These are phyloP conservation scores for Cokeromyces recurvatus DNA, from an alignment of 371 early-diverging fungal genomes.

Conservation along the genomic window DNA sequence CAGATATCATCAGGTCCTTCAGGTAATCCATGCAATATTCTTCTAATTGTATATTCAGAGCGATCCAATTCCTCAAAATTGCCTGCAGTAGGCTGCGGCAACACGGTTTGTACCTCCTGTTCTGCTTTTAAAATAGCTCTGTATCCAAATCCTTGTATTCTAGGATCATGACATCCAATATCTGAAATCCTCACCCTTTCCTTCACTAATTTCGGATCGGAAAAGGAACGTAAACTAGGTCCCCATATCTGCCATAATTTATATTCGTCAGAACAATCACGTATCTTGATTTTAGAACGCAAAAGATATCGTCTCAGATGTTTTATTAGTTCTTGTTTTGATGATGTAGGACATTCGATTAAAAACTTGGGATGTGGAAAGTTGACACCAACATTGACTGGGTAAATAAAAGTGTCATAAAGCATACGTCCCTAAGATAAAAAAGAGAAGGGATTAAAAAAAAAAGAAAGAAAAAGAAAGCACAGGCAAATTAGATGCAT, in stretches of 20 bases:
- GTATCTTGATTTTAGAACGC: conserved; percentile 69
- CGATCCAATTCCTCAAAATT: conserved; percentile 40
- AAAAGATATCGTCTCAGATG: conserved; percentile 78
- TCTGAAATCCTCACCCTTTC: conserved; percentile 36
- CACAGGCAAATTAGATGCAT: too few species aligned
- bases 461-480: too few species aligned
- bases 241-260: conserved; percentile 59
- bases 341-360: conserved; percentile 69
- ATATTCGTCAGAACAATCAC: conserved; percentile 60
- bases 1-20: conserved; percentile 86
- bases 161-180: conserved; percentile 54
- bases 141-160: conserved; percentile 58
- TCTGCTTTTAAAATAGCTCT: conserved; percentile 42
- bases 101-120: conserved; percentile 16
- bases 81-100: conserved; percentile 19
- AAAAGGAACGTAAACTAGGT: too few species aligned
- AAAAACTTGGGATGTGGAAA: conserved; percentile 69
- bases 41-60: conserved; percentile 69
- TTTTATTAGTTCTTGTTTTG: conserved; percentile 42
- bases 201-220: conserved; percentile 29
- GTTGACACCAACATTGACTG: conserved; percentile 53
- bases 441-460: not conserved
- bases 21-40: conserved; percentile 82
- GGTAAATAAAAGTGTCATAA: conserved; percentile 89
- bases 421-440: conserved; percentile 73